These are phyloP conservation scores for Ustilago trichophora DNA, from an alignment of 1,284 basidiomycete genomes.

Conservation along the genomic window DNA sequence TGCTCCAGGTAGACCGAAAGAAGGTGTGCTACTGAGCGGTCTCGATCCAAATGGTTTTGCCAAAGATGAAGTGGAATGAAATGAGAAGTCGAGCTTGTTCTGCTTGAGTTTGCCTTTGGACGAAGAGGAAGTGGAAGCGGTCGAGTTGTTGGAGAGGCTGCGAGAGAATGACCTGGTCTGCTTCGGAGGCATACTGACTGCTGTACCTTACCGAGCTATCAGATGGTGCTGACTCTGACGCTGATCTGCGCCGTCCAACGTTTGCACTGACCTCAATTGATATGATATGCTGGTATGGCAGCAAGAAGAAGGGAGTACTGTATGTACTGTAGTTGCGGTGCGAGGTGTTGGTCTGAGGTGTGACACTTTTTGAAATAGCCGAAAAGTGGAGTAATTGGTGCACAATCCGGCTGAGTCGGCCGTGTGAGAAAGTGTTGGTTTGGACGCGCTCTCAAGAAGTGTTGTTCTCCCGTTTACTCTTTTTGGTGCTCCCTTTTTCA, in stretches of 20 bases:
- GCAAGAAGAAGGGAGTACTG: too few species aligned
- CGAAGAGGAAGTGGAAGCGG: constrained; percentile 8
- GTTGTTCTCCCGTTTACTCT: too few species aligned
- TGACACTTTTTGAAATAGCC: too few species aligned
- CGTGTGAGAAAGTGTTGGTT: too few species aligned
- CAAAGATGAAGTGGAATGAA: constrained; percentile 17
- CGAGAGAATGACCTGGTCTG: constrained; percentile 11
- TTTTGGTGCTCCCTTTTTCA: too few species aligned
- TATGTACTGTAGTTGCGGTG: too few species aligned
- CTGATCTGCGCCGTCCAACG: too few species aligned
- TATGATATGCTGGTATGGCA: too few species aligned
- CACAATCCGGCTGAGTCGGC: constrained; percentile 11
- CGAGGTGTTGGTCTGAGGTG: too few species aligned
- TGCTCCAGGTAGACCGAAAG: constrained; percentile 25
- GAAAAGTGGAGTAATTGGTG: constrained; percentile 1
- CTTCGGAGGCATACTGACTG: constrained; percentile 27
- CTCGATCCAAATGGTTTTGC: constrained; percentile 7
- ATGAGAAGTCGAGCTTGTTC: constrained; percentile 46
- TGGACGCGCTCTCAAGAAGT: too few species aligned
- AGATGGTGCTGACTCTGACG: too few species aligned
- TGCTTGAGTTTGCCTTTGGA: constrained; percentile 33
- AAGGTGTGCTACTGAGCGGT: constrained; percentile 31
- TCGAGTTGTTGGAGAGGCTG: constrained; percentile 17
- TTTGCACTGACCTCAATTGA: too few species aligned
- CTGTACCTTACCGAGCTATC: not conserved